These are phyloP conservation scores for Apiospora phragmitis DNA, from an alignment of 2,329 filamentous ascomycete genomes.

Conservation along the genomic window DNA sequence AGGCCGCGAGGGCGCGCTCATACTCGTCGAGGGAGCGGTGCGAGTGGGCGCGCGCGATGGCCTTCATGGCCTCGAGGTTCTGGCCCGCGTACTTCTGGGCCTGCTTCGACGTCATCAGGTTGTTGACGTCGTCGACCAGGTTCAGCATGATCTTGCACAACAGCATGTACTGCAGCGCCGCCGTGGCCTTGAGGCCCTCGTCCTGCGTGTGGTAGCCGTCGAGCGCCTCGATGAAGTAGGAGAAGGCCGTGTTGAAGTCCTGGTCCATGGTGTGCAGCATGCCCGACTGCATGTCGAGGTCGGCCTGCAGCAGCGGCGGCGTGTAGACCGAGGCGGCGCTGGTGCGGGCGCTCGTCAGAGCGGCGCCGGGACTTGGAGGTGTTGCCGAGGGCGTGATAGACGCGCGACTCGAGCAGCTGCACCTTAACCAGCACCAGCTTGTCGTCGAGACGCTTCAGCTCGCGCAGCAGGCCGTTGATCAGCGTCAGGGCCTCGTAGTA, in stretches of 20 bases:
- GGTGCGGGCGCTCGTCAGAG: constrained; percentile 89
- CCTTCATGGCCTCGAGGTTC: constrained; percentile 98
- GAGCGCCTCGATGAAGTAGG: constrained; percentile 98
- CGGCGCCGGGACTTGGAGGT: constrained; percentile 94
- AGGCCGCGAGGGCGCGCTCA: constrained; percentile 85
- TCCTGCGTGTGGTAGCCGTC: constrained; percentile 96
- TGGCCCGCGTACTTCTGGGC: constrained; percentile 94
- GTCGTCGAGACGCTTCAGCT: constrained; percentile 97
- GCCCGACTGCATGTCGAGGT: constrained; percentile 98
- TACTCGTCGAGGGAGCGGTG: constrained; percentile 97
- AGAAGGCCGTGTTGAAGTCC: constrained; percentile 98
- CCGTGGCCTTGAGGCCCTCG: constrained; percentile 85
- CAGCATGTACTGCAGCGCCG: constrained; percentile 97
- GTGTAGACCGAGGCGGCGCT: constrained; percentile 97
- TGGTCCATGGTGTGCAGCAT: constrained; percentile 98
- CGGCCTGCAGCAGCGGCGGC: constrained; percentile 89
- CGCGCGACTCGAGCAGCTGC: constrained; percentile 92
- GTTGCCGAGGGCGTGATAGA: constrained; percentile 97
- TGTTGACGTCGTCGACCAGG: constrained; percentile 91
- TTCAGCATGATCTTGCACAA: constrained; percentile 99
- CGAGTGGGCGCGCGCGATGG: constrained; percentile 90
- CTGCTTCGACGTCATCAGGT: constrained; percentile 93
- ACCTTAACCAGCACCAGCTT: constrained; percentile 98
- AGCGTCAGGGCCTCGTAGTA: constrained; percentile 97
- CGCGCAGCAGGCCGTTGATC: constrained; percentile 93